phyloP scores from a whole-genome alignment of 75 land plant species.

The Cryptomeria japonica region DNA sequence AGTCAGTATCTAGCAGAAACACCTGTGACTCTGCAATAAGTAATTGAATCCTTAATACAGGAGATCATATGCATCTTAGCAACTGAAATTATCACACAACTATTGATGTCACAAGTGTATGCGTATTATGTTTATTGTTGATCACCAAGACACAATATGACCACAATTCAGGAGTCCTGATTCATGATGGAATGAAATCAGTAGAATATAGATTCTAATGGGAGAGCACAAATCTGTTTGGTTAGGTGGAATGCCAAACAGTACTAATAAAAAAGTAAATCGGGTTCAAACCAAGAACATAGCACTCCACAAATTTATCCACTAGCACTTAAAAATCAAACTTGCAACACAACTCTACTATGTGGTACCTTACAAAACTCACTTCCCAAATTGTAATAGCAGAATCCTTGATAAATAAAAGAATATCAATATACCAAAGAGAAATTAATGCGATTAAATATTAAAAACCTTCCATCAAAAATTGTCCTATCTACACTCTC shows the following conservation, averaged over 20 bases:
- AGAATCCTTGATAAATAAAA: neutral
- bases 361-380: neutral
- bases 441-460: neutral
- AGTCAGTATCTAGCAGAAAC: neutral
- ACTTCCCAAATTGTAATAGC: neutral
- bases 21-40: neutral
- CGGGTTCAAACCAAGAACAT: neutral
- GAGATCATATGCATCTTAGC: neutral
- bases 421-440: neutral
- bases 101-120: neutral
- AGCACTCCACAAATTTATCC: neutral
- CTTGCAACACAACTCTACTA: neutral
- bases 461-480: neutral
- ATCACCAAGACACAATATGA: neutral
- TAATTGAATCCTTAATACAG: neutral
- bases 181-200: neutral
- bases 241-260: neutral
- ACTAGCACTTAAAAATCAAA: neutral
- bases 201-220: neutral
- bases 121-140: neutral
- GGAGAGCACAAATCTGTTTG: neutral
- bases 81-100: neutral
- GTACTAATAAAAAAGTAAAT: neutral
- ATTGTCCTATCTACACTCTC: neutral
- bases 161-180: neutral